Conservation (phyloP, 371 early-diverging fungal genomes). For the Rhizopus microsporus region DNA sequence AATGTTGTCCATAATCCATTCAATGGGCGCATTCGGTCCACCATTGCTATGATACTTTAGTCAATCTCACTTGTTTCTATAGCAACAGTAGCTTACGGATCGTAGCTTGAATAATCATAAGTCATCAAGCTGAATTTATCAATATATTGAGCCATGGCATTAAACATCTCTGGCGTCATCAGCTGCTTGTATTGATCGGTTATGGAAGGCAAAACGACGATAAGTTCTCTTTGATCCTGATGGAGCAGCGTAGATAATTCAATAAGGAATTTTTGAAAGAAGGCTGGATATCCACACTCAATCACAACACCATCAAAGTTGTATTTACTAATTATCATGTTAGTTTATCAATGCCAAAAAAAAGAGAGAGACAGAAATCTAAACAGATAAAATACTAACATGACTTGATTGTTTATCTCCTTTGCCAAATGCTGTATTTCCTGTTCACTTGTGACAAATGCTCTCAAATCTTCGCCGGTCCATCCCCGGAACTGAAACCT, state of each 20-base stretch:
- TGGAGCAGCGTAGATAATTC: constrained; percentile 33
- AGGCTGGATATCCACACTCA: constrained; percentile 51
- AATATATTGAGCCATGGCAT: constrained; percentile 37
- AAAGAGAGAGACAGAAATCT: not conserved
- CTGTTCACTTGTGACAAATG: constrained; percentile 25
- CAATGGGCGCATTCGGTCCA: constrained; percentile 58
- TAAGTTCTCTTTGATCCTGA: constrained; percentile 28
- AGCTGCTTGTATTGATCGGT: constrained; percentile 29
- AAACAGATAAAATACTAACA: constrained; percentile 22
- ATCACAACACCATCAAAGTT: constrained; percentile 60
- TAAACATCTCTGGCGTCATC: constrained; percentile 39
- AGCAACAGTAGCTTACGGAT: constrained; percentile 23
- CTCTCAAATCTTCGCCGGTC: constrained; percentile 41
- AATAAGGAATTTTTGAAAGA: constrained; percentile 40
- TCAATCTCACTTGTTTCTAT: constrained; percentile 1
- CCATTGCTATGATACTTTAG: constrained; percentile 27
- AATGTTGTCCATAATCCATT: constrained; percentile 62
- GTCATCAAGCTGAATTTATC: constrained; percentile 67
- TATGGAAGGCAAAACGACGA: constrained; percentile 56
- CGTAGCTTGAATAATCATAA: constrained; percentile 57
- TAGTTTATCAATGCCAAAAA: not conserved
- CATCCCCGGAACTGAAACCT: constrained; percentile 56
- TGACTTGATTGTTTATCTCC: constrained; percentile 34
- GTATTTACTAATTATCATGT: constrained; percentile 33
- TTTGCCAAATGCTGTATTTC: constrained; percentile 31